These are phyloP conservation scores for Suillus plorans DNA, from an alignment of 768 basidiomycete species.

Conservation along the genomic window DNA sequence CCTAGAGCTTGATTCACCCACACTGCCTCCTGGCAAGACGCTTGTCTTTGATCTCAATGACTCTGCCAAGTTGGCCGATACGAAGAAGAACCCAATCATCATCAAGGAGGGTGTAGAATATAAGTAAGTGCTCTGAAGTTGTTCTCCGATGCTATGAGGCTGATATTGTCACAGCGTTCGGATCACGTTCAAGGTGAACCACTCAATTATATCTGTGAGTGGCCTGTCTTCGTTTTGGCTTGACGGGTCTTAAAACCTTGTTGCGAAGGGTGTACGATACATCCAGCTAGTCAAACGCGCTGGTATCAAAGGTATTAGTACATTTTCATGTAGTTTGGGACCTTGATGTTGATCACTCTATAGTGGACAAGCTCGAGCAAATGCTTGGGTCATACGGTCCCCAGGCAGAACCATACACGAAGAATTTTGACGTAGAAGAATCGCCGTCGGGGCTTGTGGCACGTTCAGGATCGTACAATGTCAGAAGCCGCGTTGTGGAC, in stretches of 20 bases:
- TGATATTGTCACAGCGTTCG: conserved; percentile 53
- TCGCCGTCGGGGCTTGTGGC: conserved; percentile 82
- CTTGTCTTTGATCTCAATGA: conserved; percentile 70
- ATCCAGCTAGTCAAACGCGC: conserved; percentile 85
- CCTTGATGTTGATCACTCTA: conserved; percentile 9
- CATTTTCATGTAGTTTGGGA: background rate
- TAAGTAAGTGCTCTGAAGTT: conserved; percentile 48
- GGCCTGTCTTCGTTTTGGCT: background rate
- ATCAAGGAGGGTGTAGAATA: conserved; percentile 91
- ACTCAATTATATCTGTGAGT: conserved; percentile 80
- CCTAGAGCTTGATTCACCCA: conserved; percentile 78
- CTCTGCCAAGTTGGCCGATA: conserved; percentile 39
- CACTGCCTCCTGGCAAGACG: conserved; percentile 57
- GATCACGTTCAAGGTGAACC: conserved; percentile 85
- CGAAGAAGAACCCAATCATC: conserved; percentile 74
- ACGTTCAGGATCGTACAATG: conserved; percentile 75
- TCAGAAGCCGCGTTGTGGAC: conserved; percentile 82
- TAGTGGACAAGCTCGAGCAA: conserved; percentile 89
- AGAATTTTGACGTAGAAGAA: conserved; percentile 74
- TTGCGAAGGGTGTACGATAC: conserved; percentile 73
- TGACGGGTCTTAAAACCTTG: conserved; percentile 11
- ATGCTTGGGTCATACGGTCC: conserved; percentile 95
- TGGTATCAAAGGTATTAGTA: conserved; percentile 62
- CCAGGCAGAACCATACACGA: conserved; percentile 62
- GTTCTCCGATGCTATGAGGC: background rate